Evolutionary conservation across 2,329 filamentous ascomycete genomes (phyloP).

Genomic region (Malbranchea cinnamomea): DNA sequence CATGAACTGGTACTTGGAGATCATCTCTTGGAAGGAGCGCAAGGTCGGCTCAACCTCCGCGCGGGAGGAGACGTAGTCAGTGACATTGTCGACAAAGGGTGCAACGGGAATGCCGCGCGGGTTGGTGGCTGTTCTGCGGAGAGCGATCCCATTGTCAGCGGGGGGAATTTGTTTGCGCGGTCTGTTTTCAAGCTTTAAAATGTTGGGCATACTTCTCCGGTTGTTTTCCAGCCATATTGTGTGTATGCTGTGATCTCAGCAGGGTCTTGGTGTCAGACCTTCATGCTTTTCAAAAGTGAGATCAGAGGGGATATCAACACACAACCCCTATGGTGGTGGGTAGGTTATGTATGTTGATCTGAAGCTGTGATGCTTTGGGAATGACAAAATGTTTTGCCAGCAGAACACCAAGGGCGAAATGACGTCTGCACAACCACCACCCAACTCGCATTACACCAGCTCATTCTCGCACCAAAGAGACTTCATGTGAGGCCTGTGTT

Average conservation of each 20-base stretch:
- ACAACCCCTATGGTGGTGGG: too few relatives aligned
- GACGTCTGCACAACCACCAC: not conserved
- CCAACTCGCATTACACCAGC: not conserved
- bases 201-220: conserved; percentile 13
- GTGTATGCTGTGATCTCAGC: too few relatives aligned
- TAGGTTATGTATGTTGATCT: too few relatives aligned
- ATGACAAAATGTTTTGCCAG: too few relatives aligned
- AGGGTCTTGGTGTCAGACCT: too few relatives aligned
- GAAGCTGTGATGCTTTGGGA: too few relatives aligned
- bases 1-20: conserved; percentile 99
- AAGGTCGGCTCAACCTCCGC: conserved; percentile 32
- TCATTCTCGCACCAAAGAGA: not conserved
- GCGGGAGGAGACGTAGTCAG: conserved; percentile 31
- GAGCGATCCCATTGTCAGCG: conserved; percentile 11
- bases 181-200: not conserved
- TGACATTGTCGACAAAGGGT: conserved; percentile 33
- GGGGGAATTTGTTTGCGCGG: conserved; percentile 6
- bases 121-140: conserved; percentile 23
- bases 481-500: too few relatives aligned
- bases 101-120: conserved; percentile 32
- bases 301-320: too few relatives aligned
- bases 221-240: conserved; percentile 21
- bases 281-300: too few relatives aligned
- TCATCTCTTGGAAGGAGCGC: conserved; percentile 32
- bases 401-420: too few relatives aligned